Evolutionary conservation across 2,329 filamentous ascomycete genomes (phyloP), one percentile per base, ranked within the genome.

Genomic region (Pseudogymnoascus sp.): DNA sequence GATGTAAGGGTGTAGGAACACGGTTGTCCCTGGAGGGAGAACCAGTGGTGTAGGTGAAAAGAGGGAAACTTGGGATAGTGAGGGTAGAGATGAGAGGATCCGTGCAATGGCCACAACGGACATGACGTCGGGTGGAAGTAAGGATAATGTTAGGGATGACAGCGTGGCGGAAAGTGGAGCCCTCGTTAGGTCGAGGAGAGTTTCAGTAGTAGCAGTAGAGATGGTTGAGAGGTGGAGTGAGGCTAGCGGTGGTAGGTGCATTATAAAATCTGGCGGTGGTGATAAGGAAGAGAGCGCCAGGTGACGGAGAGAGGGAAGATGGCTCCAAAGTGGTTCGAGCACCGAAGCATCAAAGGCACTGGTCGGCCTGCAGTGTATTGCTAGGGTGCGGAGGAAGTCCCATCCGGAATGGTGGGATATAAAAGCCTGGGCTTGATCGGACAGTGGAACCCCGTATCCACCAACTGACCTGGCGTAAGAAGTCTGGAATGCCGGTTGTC

Each of bases 1-100:
- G 8, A 88, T 77, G 68, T 87, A 87, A 0, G 85, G 86, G 74
- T 86, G 86, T 66, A 87, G 80, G 77, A 82, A 85, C 63, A 87
- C 80, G 63, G 82, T 81, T 33, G 80, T 78, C 62, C 81, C 80
- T 13, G 78, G 75, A 0, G 84, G 78, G 69, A 87, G 80, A n/a
- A 78, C 71, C 0, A 85, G 85, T 1, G 83, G 76, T 31, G 76
- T 76, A 1, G 78, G 72, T 70, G 88, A 85, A 0, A 85, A 80
- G 4, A 88, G 70, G 4, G 80, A 77, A 64, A 87, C 80, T 4
- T 70, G 73, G 28, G 75, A 70, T 9, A 86, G 77, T 0, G 73
- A 71, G 13, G 71, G 68, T 3, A 86, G 77, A 66, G 83, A 80
- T 1, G 82, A 78, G 0, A 83, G 79, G 5, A 88, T 75, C 2